Conservation (phyloP, 2,329 filamentous ascomycete genomes). For the Clarireedia homoeocarpa region DNA sequence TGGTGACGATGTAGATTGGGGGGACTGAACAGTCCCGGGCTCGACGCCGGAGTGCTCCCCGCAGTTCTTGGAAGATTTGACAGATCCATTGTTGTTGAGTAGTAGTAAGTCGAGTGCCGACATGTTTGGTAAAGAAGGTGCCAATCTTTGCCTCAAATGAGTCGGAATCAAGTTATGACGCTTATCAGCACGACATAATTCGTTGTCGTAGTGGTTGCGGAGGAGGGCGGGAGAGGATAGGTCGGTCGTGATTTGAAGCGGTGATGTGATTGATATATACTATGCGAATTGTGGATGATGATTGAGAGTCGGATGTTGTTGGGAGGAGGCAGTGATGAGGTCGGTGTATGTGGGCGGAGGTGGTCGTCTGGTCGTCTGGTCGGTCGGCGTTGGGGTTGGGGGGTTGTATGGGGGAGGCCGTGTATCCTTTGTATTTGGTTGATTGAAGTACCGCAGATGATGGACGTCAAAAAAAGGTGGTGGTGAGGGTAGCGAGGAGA, state of each 20-base stretch:
- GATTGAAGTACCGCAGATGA: not conserved
- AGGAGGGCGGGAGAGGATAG: not conserved
- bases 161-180: not conserved
- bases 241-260: too few species aligned
- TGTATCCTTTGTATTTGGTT: conserved; percentile 1
- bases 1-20: conserved; percentile 30
- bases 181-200: conserved; percentile 1
- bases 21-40: conserved; percentile 54
- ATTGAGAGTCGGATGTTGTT: not conserved
- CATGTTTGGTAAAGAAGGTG: conserved; percentile 13
- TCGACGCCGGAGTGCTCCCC: conserved; percentile 51
- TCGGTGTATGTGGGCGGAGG: not conserved
- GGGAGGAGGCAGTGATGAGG: conserved; percentile 2
- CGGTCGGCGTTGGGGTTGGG: not conserved
- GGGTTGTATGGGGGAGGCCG: not conserved
- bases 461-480: not conserved
- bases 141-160: conserved; percentile 5
- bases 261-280: not conserved
- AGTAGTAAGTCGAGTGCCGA: conserved; percentile 10
- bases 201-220: not conserved
- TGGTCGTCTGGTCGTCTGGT: not conserved
- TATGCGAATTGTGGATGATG: not conserved
- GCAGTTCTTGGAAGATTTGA: conserved; percentile 27
- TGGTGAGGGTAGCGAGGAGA: not conserved
- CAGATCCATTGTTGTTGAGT: conserved; percentile 28